A percentile compares a stretch with the other conserved stretches of the same genome.
Evolutionary conservation across 257 asterid species (phyloP).

Genomic region (Petunia secreta): DNA sequence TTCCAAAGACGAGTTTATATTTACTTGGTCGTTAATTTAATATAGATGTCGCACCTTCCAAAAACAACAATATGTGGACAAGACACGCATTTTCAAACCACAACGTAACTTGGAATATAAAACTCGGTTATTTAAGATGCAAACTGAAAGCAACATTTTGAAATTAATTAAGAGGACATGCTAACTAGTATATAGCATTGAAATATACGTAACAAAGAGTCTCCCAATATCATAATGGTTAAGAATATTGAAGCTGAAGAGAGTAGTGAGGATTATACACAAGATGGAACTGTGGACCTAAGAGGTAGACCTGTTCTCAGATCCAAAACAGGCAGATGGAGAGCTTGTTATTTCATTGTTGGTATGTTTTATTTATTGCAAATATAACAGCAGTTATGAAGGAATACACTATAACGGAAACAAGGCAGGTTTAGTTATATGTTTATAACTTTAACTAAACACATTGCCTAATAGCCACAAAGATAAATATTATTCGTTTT

Average conservation of each 20-base stretch:
- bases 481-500: too few species aligned
- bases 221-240: background rate
- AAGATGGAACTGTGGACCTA: constrained; percentile 70
- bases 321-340: constrained; percentile 73
- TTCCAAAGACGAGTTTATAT: constrained; percentile 4
- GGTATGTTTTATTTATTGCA: constrained; percentile 39
- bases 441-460: too few species aligned
- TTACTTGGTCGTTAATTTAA: too few species aligned
- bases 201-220: background rate
- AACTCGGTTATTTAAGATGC: background rate
- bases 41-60: too few species aligned
- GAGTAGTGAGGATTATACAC: constrained; percentile 55
- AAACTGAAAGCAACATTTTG: constrained; percentile 5
- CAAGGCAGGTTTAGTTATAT: too few species aligned
- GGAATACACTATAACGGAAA: too few species aligned
- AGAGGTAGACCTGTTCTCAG: constrained; percentile 63
- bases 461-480: too few species aligned
- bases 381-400: too few species aligned
- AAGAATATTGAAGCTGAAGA: constrained; percentile 45
- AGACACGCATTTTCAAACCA: too few species aligned
- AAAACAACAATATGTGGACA: too few species aligned
- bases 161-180: background rate
- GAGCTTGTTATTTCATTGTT: constrained; percentile 71
- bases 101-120: too few species aligned
- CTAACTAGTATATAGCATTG: background rate